phyloP scores from a whole-genome alignment of 805 yeast genomes.

The Saccharomycopsis sp. region DNA sequence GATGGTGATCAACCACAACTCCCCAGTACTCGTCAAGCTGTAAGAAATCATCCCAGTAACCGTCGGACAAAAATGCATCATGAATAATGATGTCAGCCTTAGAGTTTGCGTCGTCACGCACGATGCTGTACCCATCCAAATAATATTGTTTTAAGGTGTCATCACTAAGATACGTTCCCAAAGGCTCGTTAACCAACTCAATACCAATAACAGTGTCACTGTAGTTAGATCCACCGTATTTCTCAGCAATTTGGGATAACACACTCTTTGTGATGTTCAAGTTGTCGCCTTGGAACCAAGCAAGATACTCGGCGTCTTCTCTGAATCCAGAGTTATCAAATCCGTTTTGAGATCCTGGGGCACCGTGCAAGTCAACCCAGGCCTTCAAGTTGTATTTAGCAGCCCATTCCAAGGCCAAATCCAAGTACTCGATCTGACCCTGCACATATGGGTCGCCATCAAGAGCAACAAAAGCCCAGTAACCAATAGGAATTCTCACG shows the following conservation, averaged over 20 bases:
- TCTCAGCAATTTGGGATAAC: slow-evolving; percentile 42
- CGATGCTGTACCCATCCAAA: slow-evolving; percentile 52
- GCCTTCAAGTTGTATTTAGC: slow-evolving; percentile 51
- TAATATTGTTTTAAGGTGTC: slow-evolving; percentile 53
- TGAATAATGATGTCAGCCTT: slow-evolving; percentile 55
- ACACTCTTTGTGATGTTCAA: slow-evolving; percentile 44
- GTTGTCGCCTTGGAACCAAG: slow-evolving; percentile 40
- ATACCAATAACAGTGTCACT: slow-evolving; percentile 61
- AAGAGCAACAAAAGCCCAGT: slow-evolving; percentile 52
- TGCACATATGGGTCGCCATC: slow-evolving; percentile 55
- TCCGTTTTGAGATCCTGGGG: slow-evolving; percentile 82
- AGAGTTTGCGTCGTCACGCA: slow-evolving; percentile 48
- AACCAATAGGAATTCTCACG: slow-evolving; percentile 75
- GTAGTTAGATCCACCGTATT: slow-evolving; percentile 44
- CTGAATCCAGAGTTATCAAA: slow-evolving; percentile 76
- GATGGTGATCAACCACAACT: slow-evolving; percentile 81
- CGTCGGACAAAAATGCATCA: slow-evolving; percentile 55
- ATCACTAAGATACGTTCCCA: slow-evolving; percentile 46
- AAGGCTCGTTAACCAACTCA: slow-evolving; percentile 68
- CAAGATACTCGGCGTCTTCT: slow-evolving; percentile 34
- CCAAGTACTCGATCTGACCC: slow-evolving; percentile 60
- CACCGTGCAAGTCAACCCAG: slow-evolving; percentile 75
- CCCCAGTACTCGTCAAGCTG: slow-evolving; percentile 40
- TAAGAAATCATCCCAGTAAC: slow-evolving; percentile 46
- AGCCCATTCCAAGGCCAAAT: slow-evolving; percentile 65